phyloP scores from a whole-genome alignment of 2,329 filamentous ascomycete species.

The Trichoderma pleuroti region DNA sequence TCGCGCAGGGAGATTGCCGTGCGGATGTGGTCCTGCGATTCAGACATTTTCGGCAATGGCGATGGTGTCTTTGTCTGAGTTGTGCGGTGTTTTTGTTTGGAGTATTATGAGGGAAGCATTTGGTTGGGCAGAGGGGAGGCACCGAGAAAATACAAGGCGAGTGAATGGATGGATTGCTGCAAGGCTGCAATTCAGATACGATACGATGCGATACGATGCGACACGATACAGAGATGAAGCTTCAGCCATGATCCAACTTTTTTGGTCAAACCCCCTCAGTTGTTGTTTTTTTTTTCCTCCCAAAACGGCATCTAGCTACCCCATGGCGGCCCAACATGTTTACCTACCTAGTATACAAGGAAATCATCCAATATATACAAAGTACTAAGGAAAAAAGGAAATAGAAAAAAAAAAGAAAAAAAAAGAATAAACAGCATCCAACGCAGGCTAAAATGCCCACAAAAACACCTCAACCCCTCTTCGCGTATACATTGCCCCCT shows the following conservation, averaged over 20 bases:
- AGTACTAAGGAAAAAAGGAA: not conserved
- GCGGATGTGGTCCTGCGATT: conserved; percentile 4
- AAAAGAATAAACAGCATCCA: not conserved
- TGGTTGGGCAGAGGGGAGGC: not conserved
- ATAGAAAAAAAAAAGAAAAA: not conserved
- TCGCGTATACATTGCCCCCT: not conserved
- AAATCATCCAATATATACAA: not conserved
- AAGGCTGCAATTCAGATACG: not conserved
- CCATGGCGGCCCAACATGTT: conserved; percentile 4
- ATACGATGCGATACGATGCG: too few relatives aligned
- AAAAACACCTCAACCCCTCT: not conserved
- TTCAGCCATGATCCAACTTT: not conserved
- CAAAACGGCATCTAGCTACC: not conserved
- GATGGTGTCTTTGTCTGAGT: not conserved
- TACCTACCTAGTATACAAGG: not conserved
- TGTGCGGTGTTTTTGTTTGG: not conserved
- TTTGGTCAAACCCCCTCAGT: not conserved
- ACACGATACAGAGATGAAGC: not conserved
- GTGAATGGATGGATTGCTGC: not conserved
- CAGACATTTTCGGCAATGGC: not conserved
- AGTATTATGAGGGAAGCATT: not conserved
- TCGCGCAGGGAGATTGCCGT: conserved; percentile 2
- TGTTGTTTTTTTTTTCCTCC: not conserved
- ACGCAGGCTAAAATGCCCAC: not conserved
- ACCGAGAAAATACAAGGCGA: not conserved